phyloP scores from a whole-genome alignment of 768 basidiomycete species.

The Chalciporus piperatus region DNA sequence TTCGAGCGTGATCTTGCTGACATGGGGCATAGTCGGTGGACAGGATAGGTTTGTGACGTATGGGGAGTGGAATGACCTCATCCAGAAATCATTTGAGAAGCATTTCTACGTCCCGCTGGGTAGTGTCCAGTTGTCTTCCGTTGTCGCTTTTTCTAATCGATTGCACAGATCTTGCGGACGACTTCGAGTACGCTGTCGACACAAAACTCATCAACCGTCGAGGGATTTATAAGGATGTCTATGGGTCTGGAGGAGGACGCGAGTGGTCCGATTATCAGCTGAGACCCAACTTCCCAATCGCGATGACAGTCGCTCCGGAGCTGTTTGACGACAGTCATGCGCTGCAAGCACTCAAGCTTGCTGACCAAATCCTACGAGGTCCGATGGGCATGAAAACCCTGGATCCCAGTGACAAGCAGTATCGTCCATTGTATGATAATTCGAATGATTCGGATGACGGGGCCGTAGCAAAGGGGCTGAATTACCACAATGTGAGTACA shows the following conservation, averaged over 20 bases:
- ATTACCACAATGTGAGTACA: constrained; percentile 79
- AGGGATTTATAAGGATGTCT: constrained; percentile 98
- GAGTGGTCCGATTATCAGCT: constrained; percentile 99
- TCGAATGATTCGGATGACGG: constrained; percentile 86
- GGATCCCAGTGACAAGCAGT: constrained; percentile 84
- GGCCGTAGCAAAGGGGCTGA: constrained; percentile 86
- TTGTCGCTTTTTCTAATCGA: constrained; percentile 1
- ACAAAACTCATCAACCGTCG: constrained; percentile 75
- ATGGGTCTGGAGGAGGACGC: constrained; percentile 79
- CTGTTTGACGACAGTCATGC: constrained; percentile 83
- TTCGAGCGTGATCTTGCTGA: neutral
- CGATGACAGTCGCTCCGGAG: constrained; percentile 97
- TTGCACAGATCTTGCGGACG: constrained; percentile 62
- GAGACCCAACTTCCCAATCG: constrained; percentile 89
- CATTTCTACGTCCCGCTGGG: constrained; percentile 86
- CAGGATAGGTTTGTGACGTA: constrained; percentile 73
- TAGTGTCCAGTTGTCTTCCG: constrained; percentile 26
- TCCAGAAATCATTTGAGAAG: constrained; percentile 85
- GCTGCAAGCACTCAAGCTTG: constrained; percentile 72
- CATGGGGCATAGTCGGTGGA: constrained; percentile 57
- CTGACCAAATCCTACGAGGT: constrained; percentile 75
- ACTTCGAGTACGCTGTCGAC: constrained; percentile 68
- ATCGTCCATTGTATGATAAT: constrained; percentile 91
- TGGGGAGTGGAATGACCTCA: constrained; percentile 82
- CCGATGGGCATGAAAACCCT: constrained; percentile 97